phyloP scores from a whole-genome alignment of 495 filamentous ascomycete species.

The Aspergillus mulundensis region DNA sequence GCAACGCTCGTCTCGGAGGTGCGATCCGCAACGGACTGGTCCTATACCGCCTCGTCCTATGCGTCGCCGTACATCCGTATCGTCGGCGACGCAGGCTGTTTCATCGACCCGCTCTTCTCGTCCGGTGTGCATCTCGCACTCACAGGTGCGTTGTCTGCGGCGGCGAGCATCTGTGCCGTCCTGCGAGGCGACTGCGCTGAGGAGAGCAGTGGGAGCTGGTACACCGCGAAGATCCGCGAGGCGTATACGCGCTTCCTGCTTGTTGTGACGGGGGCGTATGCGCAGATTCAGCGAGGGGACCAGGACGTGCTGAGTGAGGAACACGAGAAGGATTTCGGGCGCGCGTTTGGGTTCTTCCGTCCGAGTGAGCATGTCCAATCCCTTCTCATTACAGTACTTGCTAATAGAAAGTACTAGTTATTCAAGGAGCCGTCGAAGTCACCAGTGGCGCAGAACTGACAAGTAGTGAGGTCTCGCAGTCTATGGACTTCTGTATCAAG shows the following conservation, averaged over 20 bases:
- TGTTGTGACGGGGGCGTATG: background rate
- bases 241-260: background rate
- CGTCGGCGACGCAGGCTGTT: constrained; percentile 42
- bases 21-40: constrained; percentile 32
- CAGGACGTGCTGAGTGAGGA: background rate
- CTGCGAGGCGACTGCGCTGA: background rate
- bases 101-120: constrained; percentile 43
- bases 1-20: constrained; percentile 8
- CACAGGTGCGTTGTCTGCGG: constrained; percentile 30
- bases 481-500: background rate
- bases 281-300: background rate
- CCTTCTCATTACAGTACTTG: background rate
- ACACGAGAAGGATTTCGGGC: background rate
- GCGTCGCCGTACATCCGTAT: constrained; percentile 32
- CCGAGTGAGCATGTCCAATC: background rate
- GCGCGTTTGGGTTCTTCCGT: background rate
- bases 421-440: background rate
- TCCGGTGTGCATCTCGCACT: constrained; percentile 40
- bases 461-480: background rate
- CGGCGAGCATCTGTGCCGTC: background rate
- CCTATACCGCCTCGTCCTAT: constrained; percentile 38
- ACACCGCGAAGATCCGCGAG: background rate
- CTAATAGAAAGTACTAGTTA: background rate
- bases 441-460: background rate
- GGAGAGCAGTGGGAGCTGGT: background rate